Evolutionary conservation across 441 rosid genomes (phyloP), one percentile per base, ranked within the genome.

Genomic region (Populus hybrid): DNA sequence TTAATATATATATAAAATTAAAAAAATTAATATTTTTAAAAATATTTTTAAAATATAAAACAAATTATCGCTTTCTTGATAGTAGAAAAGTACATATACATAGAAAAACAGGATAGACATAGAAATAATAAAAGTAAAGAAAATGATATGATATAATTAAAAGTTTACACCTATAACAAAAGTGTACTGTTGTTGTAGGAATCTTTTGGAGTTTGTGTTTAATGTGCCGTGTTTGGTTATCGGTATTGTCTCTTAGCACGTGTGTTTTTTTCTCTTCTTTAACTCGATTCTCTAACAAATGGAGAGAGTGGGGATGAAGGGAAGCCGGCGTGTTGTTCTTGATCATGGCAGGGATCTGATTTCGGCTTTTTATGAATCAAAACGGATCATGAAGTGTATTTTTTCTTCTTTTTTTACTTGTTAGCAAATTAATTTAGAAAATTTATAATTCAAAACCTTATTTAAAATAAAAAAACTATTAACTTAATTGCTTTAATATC

Each of bases 141-240:
- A 61, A 14, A 61, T 3, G 66, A 21, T 3, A 78, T 77, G 81
- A 79, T 64, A 9, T 32, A 5, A 67, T 67, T 20, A 7, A 20
- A 61, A 26, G 81, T 70, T 59, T 46, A 76, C 81, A 76, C 80
- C 73, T 73, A 76, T 78, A 75, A 80, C 74, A 78, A 78, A 78
- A 79, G 80, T 65, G 57, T 78, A 79, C 72, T 79, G 84, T 10
- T 74, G 10, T 26, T 53, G 72, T 23, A 30, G 82, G 89, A 85
- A 82, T 85, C 85, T 87, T 70, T 82, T 34, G 84, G 83, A 77
- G 6, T 75, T 21, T 61, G 78, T 77, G 78, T 35, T 16, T 12
- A 42, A 12, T 23, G 18, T 5, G 36, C 8, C 32, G 7, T 20
- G 26, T 53, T 1, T 70, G 6, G 18, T 14, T 2, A 16, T 5